phyloP scores from a whole-genome alignment of 2,329 filamentous ascomycete species.

The Allantophomopsis lycopodina region DNA sequence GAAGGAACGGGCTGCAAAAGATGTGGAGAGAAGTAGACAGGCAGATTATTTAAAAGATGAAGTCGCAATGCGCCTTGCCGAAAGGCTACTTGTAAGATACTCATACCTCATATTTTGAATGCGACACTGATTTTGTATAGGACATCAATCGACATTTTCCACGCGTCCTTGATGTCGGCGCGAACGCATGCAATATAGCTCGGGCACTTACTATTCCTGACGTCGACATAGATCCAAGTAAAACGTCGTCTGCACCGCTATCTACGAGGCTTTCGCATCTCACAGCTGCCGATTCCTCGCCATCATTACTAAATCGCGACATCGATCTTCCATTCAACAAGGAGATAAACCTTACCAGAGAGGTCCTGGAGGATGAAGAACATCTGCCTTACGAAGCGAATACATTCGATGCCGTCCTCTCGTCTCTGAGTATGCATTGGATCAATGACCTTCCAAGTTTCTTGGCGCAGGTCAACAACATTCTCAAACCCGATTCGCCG shows the following conservation, averaged over 20 bases:
- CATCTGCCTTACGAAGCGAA: constrained; percentile 61
- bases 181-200: constrained; percentile 91
- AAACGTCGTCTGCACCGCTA: constrained; percentile 47
- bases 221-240: constrained; percentile 42
- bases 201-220: constrained; percentile 62
- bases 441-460: constrained; percentile 89
- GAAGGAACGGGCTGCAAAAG: constrained; percentile 68
- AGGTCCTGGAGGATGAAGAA: constrained; percentile 64
- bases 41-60: constrained; percentile 93
- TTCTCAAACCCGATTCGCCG: constrained; percentile 80
- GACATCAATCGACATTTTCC: constrained; percentile 87
- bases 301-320: constrained; percentile 68
- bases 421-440: constrained; percentile 87
- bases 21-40: constrained; percentile 58
- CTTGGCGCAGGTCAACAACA: constrained; percentile 69
- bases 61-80: constrained; percentile 70
- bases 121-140: constrained; percentile 26
- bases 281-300: constrained; percentile 71
- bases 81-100: constrained; percentile 58
- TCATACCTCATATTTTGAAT: constrained; percentile 3
- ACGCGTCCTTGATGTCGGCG: constrained; percentile 79
- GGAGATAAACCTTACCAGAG: constrained; percentile 55
- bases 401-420: constrained; percentile 81
- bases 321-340: constrained; percentile 60
- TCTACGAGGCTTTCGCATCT: constrained; percentile 59